These are phyloP conservation scores for Colletotrichum somersetense DNA, from an alignment of 2,329 filamentous ascomycete species.

Conservation along the genomic window DNA sequence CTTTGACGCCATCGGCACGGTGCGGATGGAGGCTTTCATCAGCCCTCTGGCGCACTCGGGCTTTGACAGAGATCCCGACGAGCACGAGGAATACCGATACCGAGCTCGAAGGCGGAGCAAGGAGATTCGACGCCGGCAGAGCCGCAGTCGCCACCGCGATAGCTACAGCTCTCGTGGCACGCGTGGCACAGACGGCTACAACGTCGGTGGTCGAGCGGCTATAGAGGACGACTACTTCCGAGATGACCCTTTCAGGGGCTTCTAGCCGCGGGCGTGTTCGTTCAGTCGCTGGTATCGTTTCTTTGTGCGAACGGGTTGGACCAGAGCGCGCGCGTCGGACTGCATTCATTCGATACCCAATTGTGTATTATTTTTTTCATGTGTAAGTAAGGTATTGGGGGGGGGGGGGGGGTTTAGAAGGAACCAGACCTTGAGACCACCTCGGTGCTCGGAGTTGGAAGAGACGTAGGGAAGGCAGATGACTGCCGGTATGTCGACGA, in stretches of 20 bases:
- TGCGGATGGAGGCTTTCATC: slow-evolving; percentile 98
- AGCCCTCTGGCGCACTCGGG: slow-evolving; percentile 67
- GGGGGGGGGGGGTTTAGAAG: neutral
- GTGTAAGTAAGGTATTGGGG: neutral
- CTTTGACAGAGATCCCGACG: slow-evolving; percentile 61
- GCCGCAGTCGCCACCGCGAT: slow-evolving; percentile 67
- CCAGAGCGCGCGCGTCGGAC: slow-evolving; percentile 25
- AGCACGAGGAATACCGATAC: slow-evolving; percentile 63
- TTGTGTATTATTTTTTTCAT: slow-evolving; percentile 35
- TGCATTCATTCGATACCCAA: slow-evolving; percentile 39
- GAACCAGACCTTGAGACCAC: neutral
- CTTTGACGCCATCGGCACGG: slow-evolving; percentile 89
- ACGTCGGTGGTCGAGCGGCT: slow-evolving; percentile 59
- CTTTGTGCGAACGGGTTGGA: slow-evolving; percentile 21
- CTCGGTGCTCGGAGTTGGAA: slow-evolving; percentile 24
- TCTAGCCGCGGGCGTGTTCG: slow-evolving; percentile 54
- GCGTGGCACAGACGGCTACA: slow-evolving; percentile 62
- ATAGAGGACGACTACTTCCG: slow-evolving; percentile 69
- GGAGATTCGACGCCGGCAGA: slow-evolving; percentile 64
- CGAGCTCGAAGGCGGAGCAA: slow-evolving; percentile 66
- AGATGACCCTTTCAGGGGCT: slow-evolving; percentile 73
- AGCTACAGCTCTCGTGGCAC: slow-evolving; percentile 62
- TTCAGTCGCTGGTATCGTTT: slow-evolving; percentile 21
- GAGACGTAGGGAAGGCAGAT: slow-evolving; percentile 3
- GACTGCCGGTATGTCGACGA: slow-evolving; percentile 14